Conservation (phyloP, 768 basidiomycete species). For the Phylloporus arenicola region DNA sequence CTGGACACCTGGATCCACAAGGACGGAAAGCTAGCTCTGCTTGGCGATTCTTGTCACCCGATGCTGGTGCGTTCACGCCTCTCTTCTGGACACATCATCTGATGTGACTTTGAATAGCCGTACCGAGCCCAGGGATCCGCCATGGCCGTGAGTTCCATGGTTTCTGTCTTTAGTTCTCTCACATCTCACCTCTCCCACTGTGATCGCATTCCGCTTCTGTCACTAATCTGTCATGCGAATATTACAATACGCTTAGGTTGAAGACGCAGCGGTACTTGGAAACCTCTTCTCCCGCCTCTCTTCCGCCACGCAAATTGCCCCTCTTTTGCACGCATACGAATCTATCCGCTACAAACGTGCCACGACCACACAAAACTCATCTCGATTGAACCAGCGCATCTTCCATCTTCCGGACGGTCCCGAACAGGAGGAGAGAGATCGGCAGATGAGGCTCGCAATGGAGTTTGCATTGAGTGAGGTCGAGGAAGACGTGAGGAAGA, state of each 20-base stretch:
- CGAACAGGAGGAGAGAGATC: constrained; percentile 47
- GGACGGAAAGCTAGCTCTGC: constrained; percentile 37
- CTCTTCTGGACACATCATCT: neutral
- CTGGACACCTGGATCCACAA: constrained; percentile 46
- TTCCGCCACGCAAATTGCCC: constrained; percentile 35
- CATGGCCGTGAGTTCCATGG: constrained; percentile 38
- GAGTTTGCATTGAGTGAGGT: constrained; percentile 30
- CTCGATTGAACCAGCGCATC: constrained; percentile 45
- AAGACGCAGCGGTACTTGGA: constrained; percentile 39
- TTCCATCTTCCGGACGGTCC: constrained; percentile 56
- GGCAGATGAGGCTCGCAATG: constrained; percentile 46
- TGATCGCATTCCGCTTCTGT: neutral
- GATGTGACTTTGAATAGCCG: constrained; percentile 28
- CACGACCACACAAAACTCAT: constrained; percentile 42
- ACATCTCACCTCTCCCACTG: neutral
- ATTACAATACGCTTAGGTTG: constrained; percentile 22
- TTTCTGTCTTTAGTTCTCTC: neutral
- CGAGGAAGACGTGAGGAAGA: constrained; percentile 4
- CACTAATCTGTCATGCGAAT: neutral
- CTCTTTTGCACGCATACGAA: constrained; percentile 49
- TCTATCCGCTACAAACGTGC: constrained; percentile 46
- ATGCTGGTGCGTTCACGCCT: constrained; percentile 36
- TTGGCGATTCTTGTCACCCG: constrained; percentile 55
- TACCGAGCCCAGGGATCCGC: constrained; percentile 53
- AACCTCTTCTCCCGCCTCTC: constrained; percentile 47